Evolutionary conservation across 495 filamentous ascomycete species (phyloP), one percentile per base, ranked within the genome.

Genomic region (Neurospora sublineolata): DNA sequence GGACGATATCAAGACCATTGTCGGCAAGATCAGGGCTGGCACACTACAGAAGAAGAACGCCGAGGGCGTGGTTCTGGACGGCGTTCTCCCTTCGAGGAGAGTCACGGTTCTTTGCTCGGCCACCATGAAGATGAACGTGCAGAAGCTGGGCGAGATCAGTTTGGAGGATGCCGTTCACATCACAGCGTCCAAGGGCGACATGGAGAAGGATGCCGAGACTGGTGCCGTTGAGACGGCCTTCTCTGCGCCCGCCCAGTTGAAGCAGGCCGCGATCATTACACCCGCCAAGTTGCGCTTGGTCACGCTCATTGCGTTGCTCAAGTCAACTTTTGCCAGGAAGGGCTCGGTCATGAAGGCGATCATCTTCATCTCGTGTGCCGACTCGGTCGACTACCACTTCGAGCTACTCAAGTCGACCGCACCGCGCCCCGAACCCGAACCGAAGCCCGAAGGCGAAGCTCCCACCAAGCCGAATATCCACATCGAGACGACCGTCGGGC

Each of bases 301-400:
- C 11, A 92, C 94, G 3, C 85, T 99, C 58, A 89, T 91, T 46
- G 91, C 93, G 1, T 84, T 93, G 37, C 83, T 99, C 40, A 96
- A 93, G 76, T 88, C 92, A 20, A 87, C 94, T 0, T 98, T 98
- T 75, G 89, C 92, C 72, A 87, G 94, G 16, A 90, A 90, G 80
- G 93, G 93, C 0, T 92, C 93, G 3, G 89, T 95, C 27, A 96
- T 94, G 89, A 97, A 98, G 80, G 90, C 91, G 4, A 97, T 98
- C 73, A 87, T 98, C 68, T 99, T 99, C 80, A 92, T 99, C 44
- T 96, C 94, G 1, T 98, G 96, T 76, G 94, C 95, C 18, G 96
- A 99, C 76, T 94, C 92, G 11, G 95, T 98, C 67, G 93, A 99
- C 77, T 99, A 97, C 78, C 94, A 97, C 77, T 98, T 93, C 76